phyloP scores from a whole-genome alignment of 2,329 filamentous ascomycete genomes.

The Corynespora cassiicola region DNA sequence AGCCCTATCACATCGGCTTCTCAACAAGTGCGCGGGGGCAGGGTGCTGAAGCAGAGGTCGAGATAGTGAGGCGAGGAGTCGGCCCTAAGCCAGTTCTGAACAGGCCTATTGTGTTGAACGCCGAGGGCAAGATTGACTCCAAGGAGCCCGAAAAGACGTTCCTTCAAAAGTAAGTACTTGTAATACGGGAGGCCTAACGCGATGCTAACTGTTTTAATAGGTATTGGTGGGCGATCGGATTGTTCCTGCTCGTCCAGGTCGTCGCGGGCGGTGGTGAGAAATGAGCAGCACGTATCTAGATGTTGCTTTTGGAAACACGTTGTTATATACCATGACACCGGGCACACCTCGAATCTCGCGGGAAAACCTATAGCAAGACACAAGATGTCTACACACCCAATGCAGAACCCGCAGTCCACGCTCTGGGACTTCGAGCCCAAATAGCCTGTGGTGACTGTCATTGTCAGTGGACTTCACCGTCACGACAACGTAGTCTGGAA shows the following conservation, averaged over 20 bases:
- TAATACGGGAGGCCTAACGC: not conserved
- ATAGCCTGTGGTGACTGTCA: too few relatives aligned
- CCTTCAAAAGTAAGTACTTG: conserved; percentile 55
- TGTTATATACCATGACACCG: too few relatives aligned
- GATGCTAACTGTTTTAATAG: conserved; percentile 36
- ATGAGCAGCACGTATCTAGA: too few relatives aligned
- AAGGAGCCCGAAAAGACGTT: conserved; percentile 58
- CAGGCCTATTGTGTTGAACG: conserved; percentile 62
- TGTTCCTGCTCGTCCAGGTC: conserved; percentile 56
- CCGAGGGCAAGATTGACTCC: conserved; percentile 58
- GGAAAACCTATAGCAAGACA: too few relatives aligned
- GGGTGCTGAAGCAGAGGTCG: conserved; percentile 49
- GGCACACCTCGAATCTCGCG: too few relatives aligned
- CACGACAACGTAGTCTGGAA: too few relatives aligned
- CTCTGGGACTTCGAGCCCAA: too few relatives aligned
- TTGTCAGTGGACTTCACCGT: too few relatives aligned
- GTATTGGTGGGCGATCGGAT: conserved; percentile 59
- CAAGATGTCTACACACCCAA: too few relatives aligned
- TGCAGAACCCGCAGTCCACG: too few relatives aligned
- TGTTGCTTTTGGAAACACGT: too few relatives aligned
- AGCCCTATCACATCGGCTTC: conserved; percentile 54
- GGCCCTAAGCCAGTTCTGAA: conserved; percentile 55
- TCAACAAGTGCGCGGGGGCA: conserved; percentile 38
- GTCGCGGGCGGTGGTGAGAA: conserved; percentile 49
- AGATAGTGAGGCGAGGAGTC: conserved; percentile 45